Conservation (phyloP, 164 flowering plant species). For the Saururus chinensis region DNA sequence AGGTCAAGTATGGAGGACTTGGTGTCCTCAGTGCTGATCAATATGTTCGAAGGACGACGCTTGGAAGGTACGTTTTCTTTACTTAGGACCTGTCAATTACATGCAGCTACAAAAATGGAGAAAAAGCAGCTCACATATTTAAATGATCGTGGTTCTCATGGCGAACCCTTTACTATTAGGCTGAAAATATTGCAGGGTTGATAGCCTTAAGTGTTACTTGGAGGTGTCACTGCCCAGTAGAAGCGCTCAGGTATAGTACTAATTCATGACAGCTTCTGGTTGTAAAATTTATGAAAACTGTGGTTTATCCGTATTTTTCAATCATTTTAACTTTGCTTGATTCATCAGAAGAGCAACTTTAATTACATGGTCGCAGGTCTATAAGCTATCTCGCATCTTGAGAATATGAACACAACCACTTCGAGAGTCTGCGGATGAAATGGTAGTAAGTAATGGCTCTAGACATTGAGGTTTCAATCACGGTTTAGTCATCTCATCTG, state of each 20-base stretch:
- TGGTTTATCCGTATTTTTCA: too few relatives aligned
- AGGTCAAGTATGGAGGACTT: constrained; percentile 64
- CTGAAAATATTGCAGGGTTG: constrained; percentile 3
- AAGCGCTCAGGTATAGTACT: constrained; percentile 8
- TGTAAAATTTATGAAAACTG: not conserved
- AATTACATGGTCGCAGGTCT: not conserved
- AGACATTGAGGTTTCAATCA: too few relatives aligned
- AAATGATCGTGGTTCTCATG: not conserved
- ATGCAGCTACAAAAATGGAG: not conserved
- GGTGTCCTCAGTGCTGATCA: constrained; percentile 32
- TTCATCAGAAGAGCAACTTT: not conserved
- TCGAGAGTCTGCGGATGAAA: not conserved
- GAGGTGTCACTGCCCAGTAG: constrained; percentile 7
- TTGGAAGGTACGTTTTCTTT: too few relatives aligned
- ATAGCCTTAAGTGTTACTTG: constrained; percentile 4
- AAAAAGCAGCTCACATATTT: not conserved
- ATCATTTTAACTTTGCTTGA: not conserved
- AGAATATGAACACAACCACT: constrained; percentile 1
- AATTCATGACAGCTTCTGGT: not conserved
- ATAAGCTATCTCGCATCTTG: constrained; percentile 3
- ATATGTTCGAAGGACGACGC: constrained; percentile 2
- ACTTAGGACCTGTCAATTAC: not conserved
- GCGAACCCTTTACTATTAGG: not conserved
- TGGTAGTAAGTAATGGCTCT: not conserved
- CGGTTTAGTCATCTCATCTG: too few relatives aligned